Conservation (phyloP, 805 yeast species). For the Sungouiozyma intestinalis region DNA sequence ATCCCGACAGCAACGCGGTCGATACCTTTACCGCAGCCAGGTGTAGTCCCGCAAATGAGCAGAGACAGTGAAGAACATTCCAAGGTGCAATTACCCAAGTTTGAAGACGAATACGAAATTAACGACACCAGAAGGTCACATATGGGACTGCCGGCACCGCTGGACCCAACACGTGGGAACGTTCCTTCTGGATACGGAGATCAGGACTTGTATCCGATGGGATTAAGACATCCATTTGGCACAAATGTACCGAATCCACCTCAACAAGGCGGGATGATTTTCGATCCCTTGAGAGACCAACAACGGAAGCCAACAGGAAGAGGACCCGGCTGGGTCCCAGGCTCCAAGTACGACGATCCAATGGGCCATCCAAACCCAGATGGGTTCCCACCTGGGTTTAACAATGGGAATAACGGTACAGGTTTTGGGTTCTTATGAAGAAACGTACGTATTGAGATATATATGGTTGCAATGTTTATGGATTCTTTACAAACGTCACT, state of each 20-base stretch:
- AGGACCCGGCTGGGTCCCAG: constrained; percentile 26
- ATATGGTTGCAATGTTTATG: neutral
- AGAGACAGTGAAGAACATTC: no score
- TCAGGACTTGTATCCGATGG: constrained; percentile 27
- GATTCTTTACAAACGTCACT: constrained; percentile 15
- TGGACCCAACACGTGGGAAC: neutral
- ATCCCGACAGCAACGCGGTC: neutral
- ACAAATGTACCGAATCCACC: constrained; percentile 3
- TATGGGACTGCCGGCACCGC: neutral
- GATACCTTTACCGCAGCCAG: neutral
- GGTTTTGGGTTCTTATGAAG: neutral
- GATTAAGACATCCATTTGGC: constrained; percentile 17
- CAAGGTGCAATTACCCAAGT: constrained; percentile 26
- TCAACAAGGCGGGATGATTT: constrained; percentile 27
- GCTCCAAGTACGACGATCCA: constrained; percentile 28
- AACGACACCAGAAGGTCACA: constrained; percentile 1
- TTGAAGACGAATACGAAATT: constrained; percentile 27
- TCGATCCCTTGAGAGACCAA: constrained; percentile 14
- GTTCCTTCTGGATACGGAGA: constrained; percentile 21
- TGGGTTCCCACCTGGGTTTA: constrained; percentile 8
- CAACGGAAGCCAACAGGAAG: constrained; percentile 7
- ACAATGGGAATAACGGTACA: neutral
- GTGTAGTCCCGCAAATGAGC: neutral
- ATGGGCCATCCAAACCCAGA: constrained; percentile 8
- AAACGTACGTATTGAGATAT: neutral